Conservation (phyloP, 164 flowering plant genomes). For the Echeveria elegans region DNA sequence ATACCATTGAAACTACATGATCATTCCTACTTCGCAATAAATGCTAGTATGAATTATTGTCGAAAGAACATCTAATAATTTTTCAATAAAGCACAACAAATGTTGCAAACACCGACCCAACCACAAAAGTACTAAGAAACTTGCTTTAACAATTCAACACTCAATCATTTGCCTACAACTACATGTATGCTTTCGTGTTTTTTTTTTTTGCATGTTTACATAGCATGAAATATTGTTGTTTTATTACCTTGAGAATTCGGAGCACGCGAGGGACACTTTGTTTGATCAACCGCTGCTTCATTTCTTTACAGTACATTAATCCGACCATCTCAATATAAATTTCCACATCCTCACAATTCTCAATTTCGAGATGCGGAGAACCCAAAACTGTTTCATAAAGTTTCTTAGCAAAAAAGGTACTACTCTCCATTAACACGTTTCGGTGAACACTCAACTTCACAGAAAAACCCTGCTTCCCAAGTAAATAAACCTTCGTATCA, state of each 20-base stretch:
- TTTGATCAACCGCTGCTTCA: slow-evolving; percentile 79
- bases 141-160: background rate
- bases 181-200: background rate
- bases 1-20: background rate
- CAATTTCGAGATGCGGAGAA: slow-evolving; percentile 49
- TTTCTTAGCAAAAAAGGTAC: slow-evolving; percentile 60
- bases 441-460: slow-evolving; percentile 84
- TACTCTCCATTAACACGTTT: slow-evolving; percentile 47
- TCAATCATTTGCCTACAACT: background rate
- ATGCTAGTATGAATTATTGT: slow-evolving; percentile 3
- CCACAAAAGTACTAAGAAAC: background rate
- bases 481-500: slow-evolving; percentile 63
- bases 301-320: slow-evolving; percentile 86
- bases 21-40: background rate
- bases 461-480: slow-evolving; percentile 76
- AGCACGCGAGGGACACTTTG: slow-evolving; percentile 80
- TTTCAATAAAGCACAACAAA: background rate
- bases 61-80: background rate
- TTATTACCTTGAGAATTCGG: slow-evolving; percentile 88
- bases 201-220: background rate
- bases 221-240: no score
- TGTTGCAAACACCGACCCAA: background rate
- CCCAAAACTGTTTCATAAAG: slow-evolving; percentile 37
- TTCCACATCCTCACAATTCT: slow-evolving; percentile 86
- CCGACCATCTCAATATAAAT: slow-evolving; percentile 89